Evolutionary conservation across 2,329 filamentous ascomycete species (phyloP), one percentile per base, ranked within the genome.

Genomic region (Clonostachys rhizophaga): DNA sequence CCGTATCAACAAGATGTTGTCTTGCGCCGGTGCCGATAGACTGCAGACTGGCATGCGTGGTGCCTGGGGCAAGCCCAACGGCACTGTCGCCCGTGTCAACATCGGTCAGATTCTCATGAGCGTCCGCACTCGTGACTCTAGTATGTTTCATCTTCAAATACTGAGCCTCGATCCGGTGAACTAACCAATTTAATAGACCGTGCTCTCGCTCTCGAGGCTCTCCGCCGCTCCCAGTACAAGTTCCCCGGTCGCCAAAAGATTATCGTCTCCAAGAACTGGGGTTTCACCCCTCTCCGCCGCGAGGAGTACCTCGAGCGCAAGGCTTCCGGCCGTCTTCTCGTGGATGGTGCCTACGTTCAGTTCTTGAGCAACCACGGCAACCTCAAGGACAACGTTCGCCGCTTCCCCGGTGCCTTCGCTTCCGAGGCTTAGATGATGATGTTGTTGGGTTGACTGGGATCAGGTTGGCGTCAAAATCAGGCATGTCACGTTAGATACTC

Each of bases 1-100:
- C 83, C 94, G 94, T 79, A 99, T 99, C 91, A 99, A 99, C 91
- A 99, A 99, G 89, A 99, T 99, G 94, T 92, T 99, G 90, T 97
- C 94, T 71, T 99, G 94, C 77, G 94, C 94, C 69, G 94, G 94
- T 84, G 94, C 94, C 86, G 94, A 99, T 97, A 91, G 94, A 87
- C 83, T 99, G 76, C 94, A 99, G 80, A 99, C 94, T 64, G 94
- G 94, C 83, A 99, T 99, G 94, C 92, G 94, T 87, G 94, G 94
- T 86, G 94, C 94, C 65, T 99, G 91, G 86, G 94, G 94, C 71
- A 99, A 99, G 87, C 94, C 94, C 75, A 95, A 97, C 84, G 94
- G 94, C 72, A 87, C 84, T 67, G 94, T 99, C 69, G 94, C 94
- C 74, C 94, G 94, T 89, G 92, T 99, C 84, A 97, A 97, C 87